phyloP scores from a whole-genome alignment of 495 filamentous ascomycete species.

The Penicillium taxi region DNA sequence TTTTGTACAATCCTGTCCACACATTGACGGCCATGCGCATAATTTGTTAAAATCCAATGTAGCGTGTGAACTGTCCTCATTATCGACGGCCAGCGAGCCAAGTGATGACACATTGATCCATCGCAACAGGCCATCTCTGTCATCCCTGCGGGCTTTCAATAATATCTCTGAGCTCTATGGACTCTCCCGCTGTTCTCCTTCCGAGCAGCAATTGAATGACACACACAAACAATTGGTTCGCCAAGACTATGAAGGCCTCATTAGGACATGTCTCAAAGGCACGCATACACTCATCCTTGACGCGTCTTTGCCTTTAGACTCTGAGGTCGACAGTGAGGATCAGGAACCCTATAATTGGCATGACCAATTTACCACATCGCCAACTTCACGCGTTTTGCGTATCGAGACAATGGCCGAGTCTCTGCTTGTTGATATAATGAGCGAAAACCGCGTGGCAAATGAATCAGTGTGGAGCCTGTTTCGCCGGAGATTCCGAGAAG shows the following conservation, averaged over 20 bases:
- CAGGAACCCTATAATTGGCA: constrained; percentile 63
- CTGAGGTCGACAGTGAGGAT: no score
- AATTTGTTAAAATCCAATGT: constrained; percentile 55
- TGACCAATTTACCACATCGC: constrained; percentile 51
- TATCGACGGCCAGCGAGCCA: no score
- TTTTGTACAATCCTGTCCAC: constrained; percentile 57
- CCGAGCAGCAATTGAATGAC: constrained; percentile 49
- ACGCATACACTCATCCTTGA: constrained; percentile 74
- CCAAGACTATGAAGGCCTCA: constrained; percentile 50
- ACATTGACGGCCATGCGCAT: constrained; percentile 88
- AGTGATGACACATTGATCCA: no score
- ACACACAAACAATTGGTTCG: constrained; percentile 48
- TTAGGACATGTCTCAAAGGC: constrained; percentile 58
- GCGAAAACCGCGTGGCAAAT: constrained; percentile 13
- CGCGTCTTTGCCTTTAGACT: constrained; percentile 65
- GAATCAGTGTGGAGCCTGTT: constrained; percentile 32
- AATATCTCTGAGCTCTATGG: constrained; percentile 58
- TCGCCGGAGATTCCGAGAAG: constrained; percentile 34
- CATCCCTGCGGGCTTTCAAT: constrained; percentile 61
- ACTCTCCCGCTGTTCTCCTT: no score
- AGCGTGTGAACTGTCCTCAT: no score
- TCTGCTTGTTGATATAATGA: constrained; percentile 45
- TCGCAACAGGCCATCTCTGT: constrained; percentile 61
- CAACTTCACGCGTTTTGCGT: constrained; percentile 71
- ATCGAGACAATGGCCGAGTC: constrained; percentile 71